These are phyloP conservation scores for Starmerella apicola DNA, from an alignment of 805 yeast species.

Conservation along the genomic window DNA sequence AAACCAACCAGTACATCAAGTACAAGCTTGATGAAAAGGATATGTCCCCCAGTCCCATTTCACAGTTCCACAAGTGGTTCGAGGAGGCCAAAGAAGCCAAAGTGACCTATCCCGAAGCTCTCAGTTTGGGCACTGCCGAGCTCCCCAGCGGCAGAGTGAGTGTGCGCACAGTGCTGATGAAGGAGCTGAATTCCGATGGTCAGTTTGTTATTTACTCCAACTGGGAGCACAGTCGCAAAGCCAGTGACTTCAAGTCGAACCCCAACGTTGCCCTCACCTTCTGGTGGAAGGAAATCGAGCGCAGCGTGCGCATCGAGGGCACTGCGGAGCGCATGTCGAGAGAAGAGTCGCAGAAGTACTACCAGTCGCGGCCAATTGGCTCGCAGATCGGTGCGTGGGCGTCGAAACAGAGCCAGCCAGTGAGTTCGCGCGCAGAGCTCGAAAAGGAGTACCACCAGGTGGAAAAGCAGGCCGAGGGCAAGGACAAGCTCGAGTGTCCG, in stretches of 20 bases:
- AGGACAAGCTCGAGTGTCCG: constrained; percentile 72
- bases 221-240: constrained; percentile 80
- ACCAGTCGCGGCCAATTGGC: constrained; percentile 79
- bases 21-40: constrained; percentile 56
- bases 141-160: constrained; percentile 87
- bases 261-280: constrained; percentile 73
- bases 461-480: constrained; percentile 48
- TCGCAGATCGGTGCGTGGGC: constrained; percentile 96
- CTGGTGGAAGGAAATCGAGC: constrained; percentile 83
- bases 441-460: constrained; percentile 38
- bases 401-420: constrained; percentile 65
- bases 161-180: constrained; percentile 70
- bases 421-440: constrained; percentile 49
- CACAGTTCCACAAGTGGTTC: constrained; percentile 78
- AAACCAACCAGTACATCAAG: constrained; percentile 20
- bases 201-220: constrained; percentile 73
- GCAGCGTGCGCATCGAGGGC: constrained; percentile 93
- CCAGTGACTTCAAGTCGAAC: constrained; percentile 55
- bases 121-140: constrained; percentile 78
- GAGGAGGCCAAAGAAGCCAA: constrained; percentile 48
- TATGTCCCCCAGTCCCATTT: constrained; percentile 36
- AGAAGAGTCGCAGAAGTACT: constrained; percentile 68
- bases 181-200: constrained; percentile 78
- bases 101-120: constrained; percentile 66
- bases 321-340: constrained; percentile 55